A percentile compares a stretch with the other conserved stretches of the same genome.
Evolutionary conservation across 495 filamentous ascomycete species (phyloP).

Genomic region (Penicillium bialowiezense): DNA sequence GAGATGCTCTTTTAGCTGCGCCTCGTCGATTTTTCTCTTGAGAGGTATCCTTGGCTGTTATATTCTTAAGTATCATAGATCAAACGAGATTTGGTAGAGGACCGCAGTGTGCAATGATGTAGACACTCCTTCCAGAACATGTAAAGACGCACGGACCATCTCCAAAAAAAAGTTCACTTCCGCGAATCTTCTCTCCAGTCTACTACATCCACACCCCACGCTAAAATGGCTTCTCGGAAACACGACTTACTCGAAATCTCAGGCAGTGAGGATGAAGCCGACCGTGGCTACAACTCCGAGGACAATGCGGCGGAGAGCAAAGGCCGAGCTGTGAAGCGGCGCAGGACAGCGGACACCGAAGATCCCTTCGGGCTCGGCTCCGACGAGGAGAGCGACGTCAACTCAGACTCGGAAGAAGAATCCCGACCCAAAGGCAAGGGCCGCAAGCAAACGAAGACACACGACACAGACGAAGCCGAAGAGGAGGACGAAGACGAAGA

Average conservation of each 20-base stretch:
- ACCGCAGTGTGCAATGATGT: too few species aligned
- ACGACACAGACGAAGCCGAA: slow-evolving; percentile 19
- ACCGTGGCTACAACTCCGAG: slow-evolving; percentile 68
- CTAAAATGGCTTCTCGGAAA: slow-evolving; percentile 62
- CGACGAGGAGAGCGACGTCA: slow-evolving; percentile 36
- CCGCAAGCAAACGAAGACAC: slow-evolving; percentile 5
- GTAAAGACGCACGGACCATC: slow-evolving; percentile 28
- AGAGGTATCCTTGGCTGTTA: too few species aligned
- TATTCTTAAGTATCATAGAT: too few species aligned
- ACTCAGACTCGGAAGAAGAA: slow-evolving; percentile 11
- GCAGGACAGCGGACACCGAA: slow-evolving; percentile 45
- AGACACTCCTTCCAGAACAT: too few species aligned
- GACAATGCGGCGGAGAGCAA: slow-evolving; percentile 59
- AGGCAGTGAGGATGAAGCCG: slow-evolving; percentile 62
- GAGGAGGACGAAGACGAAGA: slow-evolving; percentile 24
- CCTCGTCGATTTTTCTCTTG: too few species aligned
- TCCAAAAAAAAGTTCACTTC: slow-evolving; percentile 26
- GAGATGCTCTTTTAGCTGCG: too few species aligned
- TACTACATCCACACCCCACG: not conserved
- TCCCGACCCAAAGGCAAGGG: slow-evolving; percentile 1
- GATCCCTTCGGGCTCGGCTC: slow-evolving; percentile 39
- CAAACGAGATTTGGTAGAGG: too few species aligned
- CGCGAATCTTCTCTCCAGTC: not conserved
- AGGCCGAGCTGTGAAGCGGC: slow-evolving; percentile 65
- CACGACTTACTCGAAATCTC: slow-evolving; percentile 69